These are phyloP conservation scores for Plasmodium fragile DNA, from an alignment of 169 alveolate species.

Conservation along the genomic window DNA sequence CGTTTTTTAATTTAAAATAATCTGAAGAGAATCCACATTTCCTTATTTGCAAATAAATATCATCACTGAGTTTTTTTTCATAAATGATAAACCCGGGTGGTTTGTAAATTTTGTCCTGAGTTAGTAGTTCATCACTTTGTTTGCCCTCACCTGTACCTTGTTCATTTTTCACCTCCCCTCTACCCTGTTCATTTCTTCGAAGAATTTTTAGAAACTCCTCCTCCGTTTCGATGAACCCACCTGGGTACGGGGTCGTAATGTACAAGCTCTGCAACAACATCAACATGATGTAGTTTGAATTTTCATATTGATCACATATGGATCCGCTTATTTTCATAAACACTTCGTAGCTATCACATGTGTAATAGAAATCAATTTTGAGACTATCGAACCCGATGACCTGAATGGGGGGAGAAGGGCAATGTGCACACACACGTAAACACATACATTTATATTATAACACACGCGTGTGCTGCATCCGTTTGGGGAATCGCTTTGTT, in stretches of 20 bases:
- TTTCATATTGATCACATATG: constrained; percentile 69
- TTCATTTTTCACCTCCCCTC: not conserved
- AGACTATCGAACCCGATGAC: constrained; percentile 50
- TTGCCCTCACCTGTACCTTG: not conserved
- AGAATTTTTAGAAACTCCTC: constrained; percentile 40
- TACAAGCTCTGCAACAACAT: constrained; percentile 60
- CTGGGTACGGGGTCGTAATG: constrained; percentile 71
- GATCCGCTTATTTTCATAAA: constrained; percentile 63
- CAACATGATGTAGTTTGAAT: constrained; percentile 56
- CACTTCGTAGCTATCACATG: constrained; percentile 60
- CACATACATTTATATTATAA: not conserved
- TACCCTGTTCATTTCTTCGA: constrained; percentile 18
- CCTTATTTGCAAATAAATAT: constrained; percentile 56
- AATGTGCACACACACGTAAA: not conserved
- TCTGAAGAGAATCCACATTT: constrained; percentile 62
- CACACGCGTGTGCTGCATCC: not conserved
- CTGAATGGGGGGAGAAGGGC: not conserved
- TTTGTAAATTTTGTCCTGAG: constrained; percentile 3
- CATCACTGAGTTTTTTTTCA: constrained; percentile 57
- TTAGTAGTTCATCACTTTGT: not conserved
- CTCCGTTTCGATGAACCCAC: constrained; percentile 70
- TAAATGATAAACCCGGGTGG: constrained; percentile 74
- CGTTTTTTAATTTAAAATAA: constrained; percentile 30
- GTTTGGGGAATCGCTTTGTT: too few species aligned
- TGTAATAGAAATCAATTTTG: constrained; percentile 59